These are phyloP conservation scores for Tetrahymena malaccensis DNA, from an alignment of 73 alveolate species.

Conservation along the genomic window DNA sequence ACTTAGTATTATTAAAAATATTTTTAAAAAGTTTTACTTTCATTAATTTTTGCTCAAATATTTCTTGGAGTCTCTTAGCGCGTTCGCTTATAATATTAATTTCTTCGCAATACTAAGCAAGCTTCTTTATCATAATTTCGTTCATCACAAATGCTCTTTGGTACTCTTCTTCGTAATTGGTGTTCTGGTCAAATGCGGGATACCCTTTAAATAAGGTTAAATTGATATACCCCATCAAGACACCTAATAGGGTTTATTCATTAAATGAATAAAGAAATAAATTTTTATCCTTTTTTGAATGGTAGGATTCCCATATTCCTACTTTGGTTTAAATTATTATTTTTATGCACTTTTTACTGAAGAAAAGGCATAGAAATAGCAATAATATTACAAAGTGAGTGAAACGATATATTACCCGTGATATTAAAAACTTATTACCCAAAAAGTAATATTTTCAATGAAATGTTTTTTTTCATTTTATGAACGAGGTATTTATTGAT, in stretches of 20 bases:
- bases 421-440: neutral
- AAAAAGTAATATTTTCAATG: neutral
- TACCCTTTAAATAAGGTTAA: neutral
- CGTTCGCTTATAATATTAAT: neutral
- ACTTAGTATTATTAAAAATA: neutral
- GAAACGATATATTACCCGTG: neutral
- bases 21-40: neutral
- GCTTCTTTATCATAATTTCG: neutral
- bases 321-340: neutral
- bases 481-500: neutral
- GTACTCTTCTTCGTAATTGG: neutral
- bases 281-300: neutral
- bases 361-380: neutral
- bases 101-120: neutral
- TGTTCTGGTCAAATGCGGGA: neutral
- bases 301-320: constrained; percentile 1
- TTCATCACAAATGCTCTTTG: neutral
- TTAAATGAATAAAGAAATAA: neutral
- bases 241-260: neutral
- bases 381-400: neutral
- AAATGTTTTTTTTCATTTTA: neutral
- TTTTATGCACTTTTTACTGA: neutral
- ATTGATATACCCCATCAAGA: neutral
- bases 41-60: neutral
- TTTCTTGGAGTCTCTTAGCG: neutral